phyloP scores from a whole-genome alignment of 331 rosid genomes.

The Acacia concinna region DNA sequence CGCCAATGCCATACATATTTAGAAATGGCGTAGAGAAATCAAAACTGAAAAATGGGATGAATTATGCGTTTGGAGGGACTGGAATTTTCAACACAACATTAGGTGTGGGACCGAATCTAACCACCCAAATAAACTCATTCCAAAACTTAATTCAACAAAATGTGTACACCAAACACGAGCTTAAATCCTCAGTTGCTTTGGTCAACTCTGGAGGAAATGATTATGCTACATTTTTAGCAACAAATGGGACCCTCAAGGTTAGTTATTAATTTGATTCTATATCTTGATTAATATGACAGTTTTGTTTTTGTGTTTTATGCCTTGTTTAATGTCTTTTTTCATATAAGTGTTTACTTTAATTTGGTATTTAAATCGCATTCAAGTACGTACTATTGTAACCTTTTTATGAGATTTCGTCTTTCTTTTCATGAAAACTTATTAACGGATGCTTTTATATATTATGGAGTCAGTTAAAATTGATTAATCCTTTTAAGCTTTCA shows the following conservation, averaged over 20 bases:
- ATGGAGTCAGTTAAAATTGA: not conserved
- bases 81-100: constrained; percentile 33
- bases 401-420: too few relatives aligned
- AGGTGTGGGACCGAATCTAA: constrained; percentile 38
- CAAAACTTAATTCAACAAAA: constrained; percentile 38
- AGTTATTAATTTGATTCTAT: not conserved
- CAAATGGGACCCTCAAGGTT: constrained; percentile 1
- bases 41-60: constrained; percentile 24
- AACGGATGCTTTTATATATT: too few relatives aligned
- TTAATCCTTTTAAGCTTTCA: not conserved
- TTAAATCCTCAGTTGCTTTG: constrained; percentile 33
- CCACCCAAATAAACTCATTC: constrained; percentile 37
- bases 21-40: constrained; percentile 22
- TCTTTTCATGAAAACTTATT: too few relatives aligned
- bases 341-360: not conserved
- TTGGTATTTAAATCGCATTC: not conserved
- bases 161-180: constrained; percentile 31
- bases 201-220: constrained; percentile 35
- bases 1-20: constrained; percentile 28
- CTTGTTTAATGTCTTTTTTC: not conserved
- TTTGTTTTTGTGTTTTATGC: not conserved
- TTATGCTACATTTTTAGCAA: not conserved
- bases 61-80: constrained; percentile 47
- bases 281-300: too few relatives aligned
- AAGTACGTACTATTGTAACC: not conserved